Percentiles rank a stretch among this genome's conserved stretches.
Evolutionary conservation across 2,329 filamentous ascomycete genomes (phyloP).

Genomic region (Fusarium fujikuroi): DNA sequence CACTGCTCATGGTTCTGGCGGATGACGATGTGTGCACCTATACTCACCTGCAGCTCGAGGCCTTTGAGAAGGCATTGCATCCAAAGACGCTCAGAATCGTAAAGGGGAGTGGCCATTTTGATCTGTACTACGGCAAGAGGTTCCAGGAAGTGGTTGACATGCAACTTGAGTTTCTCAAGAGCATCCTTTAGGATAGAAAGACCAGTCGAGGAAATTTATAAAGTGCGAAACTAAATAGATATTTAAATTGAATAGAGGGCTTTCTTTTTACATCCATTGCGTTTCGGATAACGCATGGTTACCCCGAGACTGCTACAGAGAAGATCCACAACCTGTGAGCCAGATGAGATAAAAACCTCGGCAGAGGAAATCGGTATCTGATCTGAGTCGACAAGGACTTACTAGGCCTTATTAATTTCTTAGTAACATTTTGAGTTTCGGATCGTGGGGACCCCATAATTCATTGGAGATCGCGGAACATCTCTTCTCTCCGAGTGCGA

Average conservation of each 20-base stretch:
- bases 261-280: neutral
- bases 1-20: neutral
- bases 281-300: accelerated
- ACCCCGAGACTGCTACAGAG: neutral
- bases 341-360: neutral
- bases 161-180: neutral
- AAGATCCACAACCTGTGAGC: neutral
- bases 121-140: neutral
- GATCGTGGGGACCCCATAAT: neutral
- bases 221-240: neutral
- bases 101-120: neutral
- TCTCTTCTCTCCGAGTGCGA: neutral
- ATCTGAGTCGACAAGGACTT: neutral
- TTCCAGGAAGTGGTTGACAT: neutral
- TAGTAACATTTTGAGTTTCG: neutral
- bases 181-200: neutral
- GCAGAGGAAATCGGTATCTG: neutral
- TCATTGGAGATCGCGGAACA: neutral
- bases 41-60: neutral
- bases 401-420: neutral
- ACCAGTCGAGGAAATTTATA: accelerated
- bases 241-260: neutral
- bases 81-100: neutral
- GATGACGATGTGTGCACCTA: neutral
- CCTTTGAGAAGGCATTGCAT: neutral